Base-by-base conservation (phyloP, 2,329 filamentous ascomycete genomes). In the Claviceps cyperi region DNA sequence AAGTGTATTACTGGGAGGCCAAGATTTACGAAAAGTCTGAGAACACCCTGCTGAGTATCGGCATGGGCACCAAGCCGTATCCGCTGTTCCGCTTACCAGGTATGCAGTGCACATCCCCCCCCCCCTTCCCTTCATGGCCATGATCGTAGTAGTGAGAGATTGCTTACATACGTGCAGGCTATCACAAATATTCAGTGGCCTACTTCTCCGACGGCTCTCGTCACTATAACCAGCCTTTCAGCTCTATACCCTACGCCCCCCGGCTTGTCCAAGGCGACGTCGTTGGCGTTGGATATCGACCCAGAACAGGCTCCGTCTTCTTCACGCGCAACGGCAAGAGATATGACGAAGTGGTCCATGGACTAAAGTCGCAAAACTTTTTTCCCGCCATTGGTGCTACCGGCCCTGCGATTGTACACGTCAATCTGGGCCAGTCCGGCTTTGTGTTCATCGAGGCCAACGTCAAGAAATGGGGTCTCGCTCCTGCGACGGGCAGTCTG, bases 401-500 rank as follows among this genome's bases (percentile, higher is more conserved):
- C 62, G 92, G 92, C 0, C 92, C 92, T 15, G 90, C 87, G 60
- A 83, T 83, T 35, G 80, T 98, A 1, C 91, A 98, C 64, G 92
- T 97, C 63, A 98, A 98, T 66, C 94, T 98, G 64, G 92, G 92
- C 7, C 92, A 98, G 65, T 87, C 92, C 62, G 92, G 92, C 36
- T 98, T 97, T 62, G 92, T 98, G 46, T 98, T 97, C 62, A 97
- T 98, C 59, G 92, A 98, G 68, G 92, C 91, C 54, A 98, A 98
- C 61, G 92, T 98, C 53, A 98, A 98, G 80, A 98, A 97, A 74
- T 98, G 92, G 92, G 92, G 92, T 2, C 73, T 98, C 50, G 92
- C 92, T 46, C 92, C 92, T 5, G 94, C 94, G 77, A 96, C 88
- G 1, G 92, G 92, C 52, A 95, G 88, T 60, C 75, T 98, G 52